A percentile compares a stretch with the other conserved stretches of the same genome.
These are phyloP conservation scores for Saccharomyces hybrid DNA, from an alignment of 1,139 yeast species.

Conservation along the genomic window DNA sequence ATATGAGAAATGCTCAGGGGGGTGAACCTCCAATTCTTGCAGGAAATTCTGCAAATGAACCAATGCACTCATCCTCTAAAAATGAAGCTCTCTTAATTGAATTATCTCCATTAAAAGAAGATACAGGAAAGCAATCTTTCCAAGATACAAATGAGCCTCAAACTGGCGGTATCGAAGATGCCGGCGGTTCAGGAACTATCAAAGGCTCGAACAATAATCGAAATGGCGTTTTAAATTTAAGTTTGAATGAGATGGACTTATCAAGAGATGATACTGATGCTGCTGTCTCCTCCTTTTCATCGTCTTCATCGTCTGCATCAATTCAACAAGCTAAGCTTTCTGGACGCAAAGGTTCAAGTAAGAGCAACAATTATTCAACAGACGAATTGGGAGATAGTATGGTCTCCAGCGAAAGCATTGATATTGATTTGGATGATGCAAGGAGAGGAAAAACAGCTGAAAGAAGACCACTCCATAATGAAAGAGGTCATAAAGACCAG, in stretches of 20 bases:
- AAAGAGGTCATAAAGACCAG: slow-evolving; percentile 3
- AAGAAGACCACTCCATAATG: slow-evolving; percentile 2
- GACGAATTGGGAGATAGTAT: slow-evolving; percentile 13
- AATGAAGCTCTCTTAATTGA: slow-evolving; percentile 10
- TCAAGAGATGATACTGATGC: slow-evolving; percentile 2
- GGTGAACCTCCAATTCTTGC: neutral
- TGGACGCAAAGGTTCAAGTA: slow-evolving; percentile 8
- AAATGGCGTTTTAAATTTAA: slow-evolving; percentile 15
- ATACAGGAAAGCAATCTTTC: neutral
- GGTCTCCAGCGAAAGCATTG: slow-evolving; percentile 28
- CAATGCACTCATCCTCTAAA: slow-evolving; percentile 3
- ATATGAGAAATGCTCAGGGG: neutral
- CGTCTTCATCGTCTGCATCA: neutral
- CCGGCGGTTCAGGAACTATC: slow-evolving; percentile 2
- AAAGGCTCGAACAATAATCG: slow-evolving; percentile 2
- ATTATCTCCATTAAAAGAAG: slow-evolving; percentile 9
- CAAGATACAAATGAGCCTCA: neutral
- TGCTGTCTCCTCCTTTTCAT: neutral
- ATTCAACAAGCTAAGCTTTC: slow-evolving; percentile 6
- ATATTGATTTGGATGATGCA: slow-evolving; percentile 23
- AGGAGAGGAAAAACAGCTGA: slow-evolving; percentile 8
- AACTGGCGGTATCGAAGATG: neutral
- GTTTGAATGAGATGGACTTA: slow-evolving; percentile 21
- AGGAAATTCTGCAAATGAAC: neutral
- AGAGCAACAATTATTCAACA: slow-evolving; percentile 3